Evolutionary conservation across 768 basidiomycete species (phyloP).

Genomic region (Agaricus blazei): DNA sequence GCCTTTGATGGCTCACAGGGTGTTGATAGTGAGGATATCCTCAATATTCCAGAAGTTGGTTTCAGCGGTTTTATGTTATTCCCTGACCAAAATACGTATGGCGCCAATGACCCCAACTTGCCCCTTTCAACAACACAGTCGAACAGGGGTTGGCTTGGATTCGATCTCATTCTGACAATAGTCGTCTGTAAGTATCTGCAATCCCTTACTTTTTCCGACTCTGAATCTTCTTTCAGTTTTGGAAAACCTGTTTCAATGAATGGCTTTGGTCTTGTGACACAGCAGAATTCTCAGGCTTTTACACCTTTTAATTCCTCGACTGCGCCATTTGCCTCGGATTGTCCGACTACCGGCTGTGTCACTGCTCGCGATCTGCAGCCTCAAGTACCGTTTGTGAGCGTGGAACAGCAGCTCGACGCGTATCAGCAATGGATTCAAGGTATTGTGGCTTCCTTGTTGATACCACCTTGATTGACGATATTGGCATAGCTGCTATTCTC

Average conservation of each 20-base stretch:
- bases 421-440: conserved; percentile 51
- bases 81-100: conserved; percentile 63
- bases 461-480: background rate
- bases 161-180: conserved; percentile 36
- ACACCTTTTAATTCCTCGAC: conserved; percentile 57
- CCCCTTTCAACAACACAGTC: conserved; percentile 49
- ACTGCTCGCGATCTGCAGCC: background rate
- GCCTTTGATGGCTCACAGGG: conserved; percentile 59
- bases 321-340: conserved; percentile 34
- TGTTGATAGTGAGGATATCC: conserved; percentile 63
- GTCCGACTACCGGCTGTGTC: conserved; percentile 2
- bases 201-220: background rate
- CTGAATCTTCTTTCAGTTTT: conserved; percentile 30
- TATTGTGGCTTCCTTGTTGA: conserved; percentile 19
- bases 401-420: conserved; percentile 45
- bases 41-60: conserved; percentile 49
- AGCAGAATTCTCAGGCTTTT: conserved; percentile 44
- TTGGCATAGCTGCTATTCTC: conserved; percentile 31
- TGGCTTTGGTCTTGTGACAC: conserved; percentile 61
- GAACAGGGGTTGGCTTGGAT: conserved; percentile 55
- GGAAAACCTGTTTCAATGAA: conserved; percentile 51
- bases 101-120: conserved; percentile 40
- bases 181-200: conserved; percentile 32
- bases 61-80: conserved; percentile 61
- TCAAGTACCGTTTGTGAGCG: conserved; percentile 42